phyloP scores from a whole-genome alignment of 768 basidiomycete species.

The Rickenella mellea region DNA sequence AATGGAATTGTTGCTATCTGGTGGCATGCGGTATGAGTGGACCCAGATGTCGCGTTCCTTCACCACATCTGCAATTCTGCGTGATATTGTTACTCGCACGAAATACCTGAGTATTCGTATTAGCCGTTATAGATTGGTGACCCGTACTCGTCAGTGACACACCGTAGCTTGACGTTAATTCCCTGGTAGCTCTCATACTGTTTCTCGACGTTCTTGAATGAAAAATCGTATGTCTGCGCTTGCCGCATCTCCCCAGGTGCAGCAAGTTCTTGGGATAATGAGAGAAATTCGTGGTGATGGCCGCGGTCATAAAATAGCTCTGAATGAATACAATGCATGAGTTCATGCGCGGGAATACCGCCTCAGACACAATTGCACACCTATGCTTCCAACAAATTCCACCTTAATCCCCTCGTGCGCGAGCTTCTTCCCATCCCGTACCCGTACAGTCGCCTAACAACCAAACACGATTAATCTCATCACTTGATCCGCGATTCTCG shows the following conservation, averaged over 20 bases:
- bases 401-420: constrained; percentile 96
- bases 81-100: constrained; percentile 80
- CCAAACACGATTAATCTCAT: not conserved
- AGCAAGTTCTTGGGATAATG: constrained; percentile 89
- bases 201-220: constrained; percentile 99
- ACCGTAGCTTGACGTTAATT: constrained; percentile 97
- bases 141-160: constrained; percentile 18
- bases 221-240: constrained; percentile 93
- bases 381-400: constrained; percentile 94
- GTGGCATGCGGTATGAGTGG: constrained; percentile 97
- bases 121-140: not conserved
- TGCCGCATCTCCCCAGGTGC: constrained; percentile 96
- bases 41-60: constrained; percentile 98
- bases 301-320: constrained; percentile 96
- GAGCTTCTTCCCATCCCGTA: constrained; percentile 91
- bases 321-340: constrained; percentile 16
- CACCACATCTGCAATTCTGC: constrained; percentile 85
- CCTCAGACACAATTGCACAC: constrained; percentile 30
- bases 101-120: constrained; percentile 57
- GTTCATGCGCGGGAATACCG: not conserved
- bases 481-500: not conserved
- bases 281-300: constrained; percentile 96
- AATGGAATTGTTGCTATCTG: constrained; percentile 95
- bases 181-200: constrained; percentile 97
- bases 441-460: constrained; percentile 68